Conservation (phyloP, 768 basidiomycete genomes). For the Russula dissimulans region DNA sequence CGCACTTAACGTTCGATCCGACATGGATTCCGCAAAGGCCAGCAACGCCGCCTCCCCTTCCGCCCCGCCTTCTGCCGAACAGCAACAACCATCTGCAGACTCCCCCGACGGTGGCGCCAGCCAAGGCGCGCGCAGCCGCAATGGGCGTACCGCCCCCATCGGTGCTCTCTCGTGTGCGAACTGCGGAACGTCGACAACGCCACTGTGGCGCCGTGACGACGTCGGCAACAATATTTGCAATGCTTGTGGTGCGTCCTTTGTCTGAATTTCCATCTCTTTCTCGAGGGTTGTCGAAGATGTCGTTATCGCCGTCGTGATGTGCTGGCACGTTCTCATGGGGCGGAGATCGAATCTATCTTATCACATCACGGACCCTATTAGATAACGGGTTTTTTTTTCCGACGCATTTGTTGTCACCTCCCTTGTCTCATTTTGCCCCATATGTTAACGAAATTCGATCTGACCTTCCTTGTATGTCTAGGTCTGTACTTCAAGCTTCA, state of each 20-base stretch:
- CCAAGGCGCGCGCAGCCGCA: constrained; percentile 14
- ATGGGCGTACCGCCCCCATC: constrained; percentile 33
- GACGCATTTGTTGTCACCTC: constrained; percentile 8
- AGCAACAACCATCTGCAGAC: constrained; percentile 9
- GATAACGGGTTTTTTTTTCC: constrained; percentile 23
- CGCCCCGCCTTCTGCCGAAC: constrained; percentile 20
- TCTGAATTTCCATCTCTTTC: constrained; percentile 19
- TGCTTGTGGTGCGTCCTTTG: constrained; percentile 69
- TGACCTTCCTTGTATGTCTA: constrained; percentile 30
- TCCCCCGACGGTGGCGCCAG: constrained; percentile 12
- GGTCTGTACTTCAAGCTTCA: constrained; percentile 98
- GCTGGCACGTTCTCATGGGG: constrained; percentile 13
- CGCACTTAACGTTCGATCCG: constrained; percentile 37
- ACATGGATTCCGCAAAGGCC: constrained; percentile 27
- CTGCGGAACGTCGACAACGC: constrained; percentile 84
- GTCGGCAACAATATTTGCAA: constrained; percentile 92
- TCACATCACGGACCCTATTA: constrained; percentile 31
- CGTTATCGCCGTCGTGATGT: constrained; percentile 13
- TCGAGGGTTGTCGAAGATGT: constrained; percentile 1
- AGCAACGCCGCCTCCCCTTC: constrained; percentile 22
- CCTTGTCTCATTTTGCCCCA: not conserved
- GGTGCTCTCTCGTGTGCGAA: constrained; percentile 81
- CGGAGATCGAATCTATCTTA: constrained; percentile 18
- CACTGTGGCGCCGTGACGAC: constrained; percentile 83
- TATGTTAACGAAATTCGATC: not conserved